A percentile compares a stretch with the other conserved stretches of the same genome.
These are phyloP conservation scores for Vaccinium corymbosum DNA, from an alignment of 148 eudicot species.

Conservation along the genomic window DNA sequence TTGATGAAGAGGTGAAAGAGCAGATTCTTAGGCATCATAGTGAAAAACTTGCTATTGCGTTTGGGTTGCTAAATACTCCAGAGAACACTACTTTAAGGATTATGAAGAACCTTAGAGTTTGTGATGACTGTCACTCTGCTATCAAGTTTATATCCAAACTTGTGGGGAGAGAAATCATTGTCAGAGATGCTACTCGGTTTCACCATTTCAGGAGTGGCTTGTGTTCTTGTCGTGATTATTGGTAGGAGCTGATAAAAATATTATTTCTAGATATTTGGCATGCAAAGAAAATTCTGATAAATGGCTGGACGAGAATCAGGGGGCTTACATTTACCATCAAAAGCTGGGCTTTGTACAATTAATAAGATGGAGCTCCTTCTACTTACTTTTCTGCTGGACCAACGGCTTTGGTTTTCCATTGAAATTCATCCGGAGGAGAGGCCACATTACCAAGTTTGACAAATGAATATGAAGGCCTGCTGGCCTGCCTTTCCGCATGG, in stretches of 20 bases:
- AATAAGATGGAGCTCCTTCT: background rate
- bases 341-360: background rate
- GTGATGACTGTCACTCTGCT: slow-evolving; percentile 18
- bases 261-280: background rate
- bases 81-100: slow-evolving; percentile 17
- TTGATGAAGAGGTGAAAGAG: slow-evolving; percentile 17
- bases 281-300: background rate
- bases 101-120: slow-evolving; percentile 17
- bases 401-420: background rate
- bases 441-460: background rate
- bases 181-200: slow-evolving; percentile 20
- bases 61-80: slow-evolving; percentile 13
- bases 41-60: slow-evolving; percentile 17
- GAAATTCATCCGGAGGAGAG: slow-evolving; percentile 1
- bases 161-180: slow-evolving; percentile 17
- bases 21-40: slow-evolving; percentile 18
- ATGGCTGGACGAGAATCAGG: background rate
- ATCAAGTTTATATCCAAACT: slow-evolving; percentile 15
- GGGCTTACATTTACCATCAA: background rate
- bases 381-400: background rate
- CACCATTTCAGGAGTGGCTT: slow-evolving; percentile 15
- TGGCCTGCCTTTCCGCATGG: background rate
- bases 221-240: slow-evolving; percentile 14
- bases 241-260: background rate
- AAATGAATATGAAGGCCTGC: background rate